Evolutionary conservation across 345 rosid genomes (phyloP).

Genomic region (Salix arbutifolia): DNA sequence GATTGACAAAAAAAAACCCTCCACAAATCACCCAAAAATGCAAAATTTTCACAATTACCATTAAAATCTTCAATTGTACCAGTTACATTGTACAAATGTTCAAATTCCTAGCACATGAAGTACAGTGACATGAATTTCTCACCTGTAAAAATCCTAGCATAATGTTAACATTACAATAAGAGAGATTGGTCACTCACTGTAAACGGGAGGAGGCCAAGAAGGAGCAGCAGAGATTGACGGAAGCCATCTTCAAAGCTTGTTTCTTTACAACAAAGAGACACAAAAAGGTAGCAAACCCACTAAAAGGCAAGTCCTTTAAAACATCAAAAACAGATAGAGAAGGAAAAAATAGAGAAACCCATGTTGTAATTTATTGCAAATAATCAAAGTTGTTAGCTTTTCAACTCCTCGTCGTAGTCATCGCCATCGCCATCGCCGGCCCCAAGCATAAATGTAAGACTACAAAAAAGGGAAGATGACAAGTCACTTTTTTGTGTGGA

Average conservation of each 20-base stretch:
- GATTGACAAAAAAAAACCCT: not conserved
- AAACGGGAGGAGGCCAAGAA: constrained; percentile 17
- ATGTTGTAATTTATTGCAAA: not conserved
- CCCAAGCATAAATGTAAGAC: not conserved
- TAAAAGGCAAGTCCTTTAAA: not conserved
- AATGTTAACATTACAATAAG: not conserved
- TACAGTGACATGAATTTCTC: not conserved
- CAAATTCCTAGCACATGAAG: not conserved
- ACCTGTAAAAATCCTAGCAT: not conserved
- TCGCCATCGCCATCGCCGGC: no score
- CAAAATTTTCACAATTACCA: not conserved
- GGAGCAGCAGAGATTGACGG: constrained; percentile 15
- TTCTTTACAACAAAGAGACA: not conserved
- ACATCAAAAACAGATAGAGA: not conserved
- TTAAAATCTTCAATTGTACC: not conserved
- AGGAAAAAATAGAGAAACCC: not conserved
- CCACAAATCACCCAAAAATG: not conserved
- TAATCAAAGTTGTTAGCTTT: not conserved
- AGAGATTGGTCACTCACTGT: constrained; percentile 17
- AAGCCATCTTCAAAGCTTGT: constrained; percentile 8
- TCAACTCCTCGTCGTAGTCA: not conserved
- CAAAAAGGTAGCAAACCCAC: not conserved
- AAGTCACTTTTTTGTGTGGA: not conserved
- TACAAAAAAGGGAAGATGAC: not conserved
- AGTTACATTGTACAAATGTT: not conserved